Conservation (phyloP, 345 rosid genomes). For the Lenwebbia sp. region DNA sequence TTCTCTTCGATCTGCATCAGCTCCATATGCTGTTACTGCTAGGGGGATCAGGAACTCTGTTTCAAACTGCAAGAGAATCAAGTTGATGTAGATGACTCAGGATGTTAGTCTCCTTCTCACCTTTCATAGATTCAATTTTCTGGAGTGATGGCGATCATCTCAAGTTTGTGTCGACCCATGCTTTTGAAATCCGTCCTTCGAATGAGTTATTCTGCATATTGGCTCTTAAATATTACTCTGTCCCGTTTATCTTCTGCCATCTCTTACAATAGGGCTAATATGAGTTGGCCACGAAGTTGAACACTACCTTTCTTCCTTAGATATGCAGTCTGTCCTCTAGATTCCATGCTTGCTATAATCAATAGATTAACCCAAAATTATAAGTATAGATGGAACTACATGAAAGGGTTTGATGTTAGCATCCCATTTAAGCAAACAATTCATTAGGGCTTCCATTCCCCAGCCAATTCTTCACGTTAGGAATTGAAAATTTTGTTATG, state of each 20-base stretch:
- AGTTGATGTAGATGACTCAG: constrained; percentile 29
- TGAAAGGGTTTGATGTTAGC: not conserved
- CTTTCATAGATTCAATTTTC: not conserved
- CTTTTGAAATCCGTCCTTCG: not conserved
- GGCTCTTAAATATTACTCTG: not conserved
- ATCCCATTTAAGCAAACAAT: not conserved
- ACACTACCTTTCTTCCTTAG: not conserved
- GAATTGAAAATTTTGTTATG: not conserved
- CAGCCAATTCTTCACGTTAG: not conserved
- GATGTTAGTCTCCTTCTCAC: not conserved
- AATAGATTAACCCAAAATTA: not conserved
- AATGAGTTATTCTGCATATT: not conserved
- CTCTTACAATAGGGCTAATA: not conserved
- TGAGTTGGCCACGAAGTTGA: not conserved
- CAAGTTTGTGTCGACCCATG: not conserved
- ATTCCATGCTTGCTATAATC: not conserved
- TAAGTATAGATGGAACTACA: not conserved
- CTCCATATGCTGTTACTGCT: constrained; percentile 63
- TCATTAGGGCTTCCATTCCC: not conserved
- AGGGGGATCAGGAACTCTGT: constrained; percentile 62
- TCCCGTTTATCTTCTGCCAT: not conserved
- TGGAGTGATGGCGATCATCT: not conserved
- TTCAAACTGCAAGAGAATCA: constrained; percentile 45
- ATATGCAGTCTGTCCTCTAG: not conserved
- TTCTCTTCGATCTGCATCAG: constrained; percentile 66